Conservation (phyloP, 768 basidiomycete genomes). For the Collybiopsis confluens region DNA sequence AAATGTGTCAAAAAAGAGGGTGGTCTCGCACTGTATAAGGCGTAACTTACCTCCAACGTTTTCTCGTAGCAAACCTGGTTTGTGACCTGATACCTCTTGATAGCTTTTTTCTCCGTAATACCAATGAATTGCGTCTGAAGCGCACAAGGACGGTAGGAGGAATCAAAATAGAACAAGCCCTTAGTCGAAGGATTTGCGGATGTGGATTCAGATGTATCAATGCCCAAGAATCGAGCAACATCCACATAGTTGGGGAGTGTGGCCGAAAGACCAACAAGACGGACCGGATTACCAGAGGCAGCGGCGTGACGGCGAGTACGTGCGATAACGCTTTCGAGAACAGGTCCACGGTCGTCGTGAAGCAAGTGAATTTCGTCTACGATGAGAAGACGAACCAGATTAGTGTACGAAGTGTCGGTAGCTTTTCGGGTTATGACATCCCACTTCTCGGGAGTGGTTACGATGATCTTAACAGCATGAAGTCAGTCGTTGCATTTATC, state of each 20-base stretch:
- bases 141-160: conserved; percentile 88
- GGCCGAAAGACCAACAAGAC: conserved; percentile 92
- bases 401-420: conserved; percentile 95
- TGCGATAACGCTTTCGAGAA: conserved; percentile 86
- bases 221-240: conserved; percentile 94
- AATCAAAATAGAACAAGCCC: conserved; percentile 96
- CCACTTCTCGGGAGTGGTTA: conserved; percentile 99
- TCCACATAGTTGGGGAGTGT: conserved; percentile 99
- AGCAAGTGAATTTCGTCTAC: conserved; percentile 97
- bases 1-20: too few species aligned
- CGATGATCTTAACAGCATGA: conserved; percentile 70
- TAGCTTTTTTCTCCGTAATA: conserved; percentile 98
- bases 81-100: conserved; percentile 96
- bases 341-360: conserved; percentile 97
- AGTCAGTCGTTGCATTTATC: too few species aligned
- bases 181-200: conserved; percentile 29
- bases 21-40: too few species aligned
- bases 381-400: conserved; percentile 92
- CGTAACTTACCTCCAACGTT: conserved; percentile 58
- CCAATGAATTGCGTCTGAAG: conserved; percentile 97
- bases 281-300: conserved; percentile 78
- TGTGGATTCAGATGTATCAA: conserved; percentile 55
- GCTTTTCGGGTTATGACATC: conserved; percentile 98
- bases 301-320: conserved; percentile 86
- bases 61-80: conserved; percentile 99